phyloP scores from a whole-genome alignment of 1,139 yeast species.

The Saccharomyces hybrid region DNA sequence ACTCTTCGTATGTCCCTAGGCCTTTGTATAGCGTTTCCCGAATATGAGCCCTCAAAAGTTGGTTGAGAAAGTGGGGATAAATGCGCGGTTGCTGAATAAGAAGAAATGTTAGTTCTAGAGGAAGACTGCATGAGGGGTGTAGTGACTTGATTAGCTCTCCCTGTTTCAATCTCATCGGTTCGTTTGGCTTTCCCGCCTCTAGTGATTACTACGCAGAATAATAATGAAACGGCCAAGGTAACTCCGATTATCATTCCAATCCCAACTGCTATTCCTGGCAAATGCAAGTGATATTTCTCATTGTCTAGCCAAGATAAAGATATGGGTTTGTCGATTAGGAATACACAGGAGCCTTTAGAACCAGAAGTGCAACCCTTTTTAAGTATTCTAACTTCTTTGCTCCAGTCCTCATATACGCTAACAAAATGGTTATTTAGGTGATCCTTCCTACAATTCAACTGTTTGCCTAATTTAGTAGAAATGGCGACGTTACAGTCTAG shows the following conservation, averaged over 20 bases:
- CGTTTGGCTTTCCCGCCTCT: neutral
- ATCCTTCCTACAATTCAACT: conserved; percentile 39
- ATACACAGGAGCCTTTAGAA: conserved; percentile 46
- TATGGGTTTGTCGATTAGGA: conserved; percentile 63
- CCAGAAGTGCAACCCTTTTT: conserved; percentile 61
- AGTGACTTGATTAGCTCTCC: neutral
- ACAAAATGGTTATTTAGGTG: conserved; percentile 33
- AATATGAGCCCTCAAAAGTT: conserved; percentile 13
- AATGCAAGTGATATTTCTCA: conserved; percentile 47
- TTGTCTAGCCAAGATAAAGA: conserved; percentile 53
- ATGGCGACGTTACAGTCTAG: conserved; percentile 40
- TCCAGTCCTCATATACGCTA: conserved; percentile 39
- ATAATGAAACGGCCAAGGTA: conserved; percentile 33
- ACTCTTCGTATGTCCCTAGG: neutral
- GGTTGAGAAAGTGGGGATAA: conserved; percentile 2
- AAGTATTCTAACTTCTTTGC: conserved; percentile 58
- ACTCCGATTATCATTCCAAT: conserved; percentile 56
- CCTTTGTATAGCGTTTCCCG: conserved; percentile 9
- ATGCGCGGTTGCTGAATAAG: conserved; percentile 2
- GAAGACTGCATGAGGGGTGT: neutral
- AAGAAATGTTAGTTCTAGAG: neutral
- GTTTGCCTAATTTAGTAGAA: conserved; percentile 39
- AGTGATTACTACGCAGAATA: conserved; percentile 25
- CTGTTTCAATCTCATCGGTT: neutral
- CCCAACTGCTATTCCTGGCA: conserved; percentile 61